Evolutionary conservation across 2,329 filamentous ascomycete genomes (phyloP).

Genomic region (Xylariaceae sp.): DNA sequence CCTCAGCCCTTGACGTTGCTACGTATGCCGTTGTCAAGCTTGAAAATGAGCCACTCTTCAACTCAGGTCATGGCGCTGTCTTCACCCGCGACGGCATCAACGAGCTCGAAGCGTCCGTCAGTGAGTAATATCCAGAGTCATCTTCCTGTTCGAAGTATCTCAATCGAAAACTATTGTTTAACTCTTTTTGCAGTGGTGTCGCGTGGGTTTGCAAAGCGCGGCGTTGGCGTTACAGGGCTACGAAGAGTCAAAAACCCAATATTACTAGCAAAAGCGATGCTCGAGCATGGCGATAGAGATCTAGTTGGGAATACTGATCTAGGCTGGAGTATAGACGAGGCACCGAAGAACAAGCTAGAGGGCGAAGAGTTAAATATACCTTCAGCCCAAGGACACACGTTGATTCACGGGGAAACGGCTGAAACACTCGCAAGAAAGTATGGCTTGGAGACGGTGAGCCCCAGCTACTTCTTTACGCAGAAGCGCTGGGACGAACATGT

Average conservation of each 20-base stretch:
- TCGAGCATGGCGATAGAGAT: conserved; percentile 69
- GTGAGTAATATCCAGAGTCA: no score
- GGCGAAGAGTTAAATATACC: conserved; percentile 49
- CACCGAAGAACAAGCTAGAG: conserved; percentile 33
- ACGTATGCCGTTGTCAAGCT: conserved; percentile 76
- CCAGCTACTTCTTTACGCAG: conserved; percentile 79
- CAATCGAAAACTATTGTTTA: no score
- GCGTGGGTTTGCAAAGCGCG: conserved; percentile 73
- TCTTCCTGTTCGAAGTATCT: no score
- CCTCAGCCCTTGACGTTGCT: conserved; percentile 73
- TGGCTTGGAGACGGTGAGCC: conserved; percentile 72
- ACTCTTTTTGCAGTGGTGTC: no score
- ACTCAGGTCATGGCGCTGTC: conserved; percentile 82
- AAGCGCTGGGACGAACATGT: conserved; percentile 79
- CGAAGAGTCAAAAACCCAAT: conserved; percentile 81
- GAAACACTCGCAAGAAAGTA: conserved; percentile 72
- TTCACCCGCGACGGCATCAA: conserved; percentile 84
- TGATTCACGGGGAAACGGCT: conserved; percentile 70
- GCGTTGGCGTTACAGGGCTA: conserved; percentile 77
- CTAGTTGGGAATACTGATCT: conserved; percentile 44
- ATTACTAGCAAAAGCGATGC: conserved; percentile 71
- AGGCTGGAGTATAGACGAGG: conserved; percentile 20
- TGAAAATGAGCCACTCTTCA: conserved; percentile 84
- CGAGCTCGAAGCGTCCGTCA: conserved; percentile 85
- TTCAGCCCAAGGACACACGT: conserved; percentile 71